Evolutionary conservation across 495 filamentous ascomycete genomes (phyloP).

Genomic region (Xylaria longipes): DNA sequence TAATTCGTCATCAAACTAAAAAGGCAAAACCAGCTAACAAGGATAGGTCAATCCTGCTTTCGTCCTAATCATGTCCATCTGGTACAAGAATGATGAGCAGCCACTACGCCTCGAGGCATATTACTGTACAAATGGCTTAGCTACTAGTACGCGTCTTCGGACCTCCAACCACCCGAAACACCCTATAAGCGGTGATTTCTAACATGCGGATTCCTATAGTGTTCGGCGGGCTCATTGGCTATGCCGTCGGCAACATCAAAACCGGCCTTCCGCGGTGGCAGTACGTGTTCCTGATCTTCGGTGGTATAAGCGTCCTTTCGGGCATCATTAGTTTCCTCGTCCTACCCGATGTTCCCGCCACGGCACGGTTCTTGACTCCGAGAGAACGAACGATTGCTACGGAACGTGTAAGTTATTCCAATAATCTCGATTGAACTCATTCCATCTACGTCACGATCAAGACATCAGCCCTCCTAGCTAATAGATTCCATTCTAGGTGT

Average conservation of each 20-base stretch:
- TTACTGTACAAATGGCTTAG: conserved; percentile 64
- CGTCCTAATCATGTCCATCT: conserved; percentile 64
- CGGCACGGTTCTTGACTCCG: conserved; percentile 57
- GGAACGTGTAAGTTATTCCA: conserved; percentile 52
- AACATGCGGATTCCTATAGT: conserved; percentile 27
- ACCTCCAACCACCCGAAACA: no score
- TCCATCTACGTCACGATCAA: no score
- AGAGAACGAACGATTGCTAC: conserved; percentile 60
- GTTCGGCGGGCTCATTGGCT: conserved; percentile 59
- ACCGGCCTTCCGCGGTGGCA: conserved; percentile 50
- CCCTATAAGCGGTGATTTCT: background rate
- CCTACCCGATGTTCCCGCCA: conserved; percentile 64
- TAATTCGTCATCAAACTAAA: background rate
- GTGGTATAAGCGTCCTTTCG: conserved; percentile 57
- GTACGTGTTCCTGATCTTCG: conserved; percentile 58
- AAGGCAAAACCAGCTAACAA: background rate
- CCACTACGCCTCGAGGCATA: conserved; percentile 60
- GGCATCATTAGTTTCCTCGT: conserved; percentile 61
- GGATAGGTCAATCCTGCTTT: conserved; percentile 60
- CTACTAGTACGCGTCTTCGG: conserved; percentile 39
- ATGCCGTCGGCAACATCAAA: conserved; percentile 57
- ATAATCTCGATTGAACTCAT: background rate
- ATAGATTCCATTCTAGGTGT: conserved; percentile 22
- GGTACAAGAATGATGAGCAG: conserved; percentile 62
- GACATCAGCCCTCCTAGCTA: no score